Evolutionary conservation across 352 stramenopile genomes (phyloP), one percentile per base, ranked within the genome.

Genomic region (Globisporangium solare): DNA sequence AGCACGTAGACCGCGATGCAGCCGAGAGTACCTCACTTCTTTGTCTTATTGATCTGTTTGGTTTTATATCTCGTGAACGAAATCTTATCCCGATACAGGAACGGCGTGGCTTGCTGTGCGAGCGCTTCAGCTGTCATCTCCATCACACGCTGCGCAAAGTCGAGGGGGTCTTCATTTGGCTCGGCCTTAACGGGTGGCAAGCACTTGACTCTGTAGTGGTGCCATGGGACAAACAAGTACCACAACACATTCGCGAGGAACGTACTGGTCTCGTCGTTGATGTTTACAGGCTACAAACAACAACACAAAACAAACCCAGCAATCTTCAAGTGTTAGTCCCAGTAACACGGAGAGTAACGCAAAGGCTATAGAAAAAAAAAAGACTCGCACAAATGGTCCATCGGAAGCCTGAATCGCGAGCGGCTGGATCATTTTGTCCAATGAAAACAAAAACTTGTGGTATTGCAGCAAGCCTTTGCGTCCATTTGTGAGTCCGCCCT

Each of bases 401-500:
- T 89, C 79, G 11, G 73, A 77, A 11, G 66, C 79, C 24, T 72
- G 70, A 42, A 89, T 82, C 15, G 77, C 75, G 21, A 89, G 68
- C 40, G 79, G 79, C 40, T 89, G 79, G 46, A 89, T 63, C 4
- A 57, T 70, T 51, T 81, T 82, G 43, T 68, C 77, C 11, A 89
- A 70, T 14, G 76, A 88, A 47, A 89, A 89, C 15, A 89, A 71
- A 54, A 89, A 89, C 63, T 88, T 89, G 64, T 89, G 77, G 48
- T 89, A 89, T 65, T 89, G 79, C 21, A 89, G 51, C 50, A 89
- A 54, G 2, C 79, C 79, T 32, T 81, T 79, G 43, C 60, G 66
- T 6, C 79, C 79, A 31, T 89, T 89, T 15, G 79, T 88, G 12
- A 89, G 67, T 6, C 79, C 79, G 10, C 79, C 79, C 72, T 43